Base-by-base conservation (phyloP, 805 yeast genomes). In the Saturnispora serradocipensis region DNA sequence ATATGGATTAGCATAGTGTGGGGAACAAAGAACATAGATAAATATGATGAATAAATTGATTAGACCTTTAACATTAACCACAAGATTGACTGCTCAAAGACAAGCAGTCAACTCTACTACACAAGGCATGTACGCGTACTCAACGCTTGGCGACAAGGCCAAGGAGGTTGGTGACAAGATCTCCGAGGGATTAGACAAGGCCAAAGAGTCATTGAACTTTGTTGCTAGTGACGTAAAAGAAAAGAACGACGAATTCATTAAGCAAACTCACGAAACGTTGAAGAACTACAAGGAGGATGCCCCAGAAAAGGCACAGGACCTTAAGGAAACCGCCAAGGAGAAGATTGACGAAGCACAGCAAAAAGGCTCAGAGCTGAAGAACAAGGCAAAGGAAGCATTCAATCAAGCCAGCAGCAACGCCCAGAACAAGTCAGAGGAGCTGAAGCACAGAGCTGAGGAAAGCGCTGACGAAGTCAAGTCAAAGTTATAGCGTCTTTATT, bases 61-160 rank as follows among this genome's bases (percentile, higher is more conserved):
- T 38, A 38, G 42, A 38, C 42, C 42, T 38, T 38, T 38, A 15
- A 40, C 30, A 40, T 24, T 40, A 22, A 24, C 24, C 18, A 24
- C 27, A 4, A 40, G 44, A 40, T 11, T 24, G n/a, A 10, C n/a
- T 24, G 30, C 44, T 11, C 30, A 13, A 13, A 40, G 44, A 40
- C 27, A 24, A 22, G 18, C 15, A 13, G 10, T 24, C 0, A 24
- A 24, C 22, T 24, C 44, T 3, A 40, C 7, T 15, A 5, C n/a
- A 5, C 40, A 36, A 24, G 15, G 18, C 18, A n/a, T 15, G 11
- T 35, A 28, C 27, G 28, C 34, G 20, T 51, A 51, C 20, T 51
- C 54, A 6, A 36, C 54, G 7, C 40, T 51, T n/a, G 54, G 54
- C 4, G 54, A 51, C 22, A 48, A 44, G 13, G 54, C 54, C 8